These are phyloP conservation scores for Dimargaris cristalligena DNA, from an alignment of 192 early-diverging fungal species.

Conservation along the genomic window DNA sequence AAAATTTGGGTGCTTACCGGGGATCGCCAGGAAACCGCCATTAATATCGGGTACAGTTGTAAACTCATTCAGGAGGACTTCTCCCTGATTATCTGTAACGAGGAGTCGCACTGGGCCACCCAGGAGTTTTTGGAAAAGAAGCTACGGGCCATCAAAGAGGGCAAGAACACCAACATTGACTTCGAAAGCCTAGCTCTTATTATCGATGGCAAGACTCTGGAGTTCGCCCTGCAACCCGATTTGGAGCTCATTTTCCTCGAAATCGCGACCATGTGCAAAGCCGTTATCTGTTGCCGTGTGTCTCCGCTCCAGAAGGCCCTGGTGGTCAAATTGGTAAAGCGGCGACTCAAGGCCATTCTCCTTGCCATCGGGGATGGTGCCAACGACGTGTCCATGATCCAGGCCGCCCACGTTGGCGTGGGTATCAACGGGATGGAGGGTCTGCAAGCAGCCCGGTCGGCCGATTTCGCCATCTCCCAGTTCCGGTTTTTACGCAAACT, in stretches of 20 bases:
- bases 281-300: conserved; percentile 95
- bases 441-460: conserved; percentile 86
- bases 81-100: conserved; percentile 85
- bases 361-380: conserved; percentile 98
- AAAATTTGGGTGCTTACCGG: conserved; percentile 97
- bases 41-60: conserved; percentile 96
- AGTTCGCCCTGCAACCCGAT: conserved; percentile 83
- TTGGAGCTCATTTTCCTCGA: conserved; percentile 66
- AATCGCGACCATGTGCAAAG: conserved; percentile 80
- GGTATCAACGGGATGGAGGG: conserved; percentile 95
- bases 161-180: conserved; percentile 21
- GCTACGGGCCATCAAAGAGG: conserved; percentile 56
- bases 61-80: conserved; percentile 94
- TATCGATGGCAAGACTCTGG: conserved; percentile 87
- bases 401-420: conserved; percentile 94
- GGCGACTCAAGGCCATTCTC: conserved; percentile 69
- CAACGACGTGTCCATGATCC: conserved; percentile 98
- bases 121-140: conserved; percentile 83
- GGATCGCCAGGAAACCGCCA: conserved; percentile 95
- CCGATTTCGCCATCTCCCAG: conserved; percentile 98
- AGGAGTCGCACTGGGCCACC: conserved; percentile 78
- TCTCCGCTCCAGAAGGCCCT: conserved; percentile 96
- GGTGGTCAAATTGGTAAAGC: conserved; percentile 96
- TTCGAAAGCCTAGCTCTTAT: conserved; percentile 71
- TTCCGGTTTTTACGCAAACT: conserved; percentile 91